These are phyloP conservation scores for Tetrahymena elliotti DNA, from an alignment of 73 alveolate genomes.

Conservation along the genomic window DNA sequence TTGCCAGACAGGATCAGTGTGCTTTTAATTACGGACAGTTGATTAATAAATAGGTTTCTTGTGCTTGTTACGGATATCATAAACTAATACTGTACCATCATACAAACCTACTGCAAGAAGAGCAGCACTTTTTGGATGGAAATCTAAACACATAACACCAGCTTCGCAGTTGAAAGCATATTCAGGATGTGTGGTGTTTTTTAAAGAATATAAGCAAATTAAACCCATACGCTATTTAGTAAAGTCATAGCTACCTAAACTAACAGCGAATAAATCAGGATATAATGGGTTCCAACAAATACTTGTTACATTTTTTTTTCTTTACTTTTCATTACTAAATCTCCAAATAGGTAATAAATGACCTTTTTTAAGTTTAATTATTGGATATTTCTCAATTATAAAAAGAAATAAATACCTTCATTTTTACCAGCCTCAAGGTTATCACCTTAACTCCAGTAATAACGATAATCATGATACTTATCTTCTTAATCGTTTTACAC, in stretches of 20 bases:
- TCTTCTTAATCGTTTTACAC: constrained; percentile 94
- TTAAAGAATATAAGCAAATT: constrained; percentile 94
- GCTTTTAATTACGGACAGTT: constrained; percentile 97
- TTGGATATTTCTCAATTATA: constrained; percentile 39
- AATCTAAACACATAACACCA: constrained; percentile 97
- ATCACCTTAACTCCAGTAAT: constrained; percentile 62
- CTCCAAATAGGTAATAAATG: constrained; percentile 91
- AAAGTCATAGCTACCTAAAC: constrained; percentile 93
- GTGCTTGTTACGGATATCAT: constrained; percentile 93
- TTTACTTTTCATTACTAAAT: constrained; percentile 93
- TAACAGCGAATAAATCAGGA: constrained; percentile 98
- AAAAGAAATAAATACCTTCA: constrained; percentile 12
- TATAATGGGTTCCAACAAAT: constrained; percentile 98
- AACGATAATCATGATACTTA: constrained; percentile 87
- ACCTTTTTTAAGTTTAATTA: constrained; percentile 40
- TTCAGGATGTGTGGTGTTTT: constrained; percentile 99
- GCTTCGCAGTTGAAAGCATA: constrained; percentile 93
- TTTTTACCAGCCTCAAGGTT: constrained; percentile 35
- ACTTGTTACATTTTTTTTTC: constrained; percentile 96
- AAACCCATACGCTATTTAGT: constrained; percentile 91
- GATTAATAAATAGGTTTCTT: constrained; percentile 91
- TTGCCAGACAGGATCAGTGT: constrained; percentile 99
- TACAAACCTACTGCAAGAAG: constrained; percentile 98
- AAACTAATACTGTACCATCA: constrained; percentile 99
- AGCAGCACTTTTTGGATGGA: constrained; percentile 97